Percentiles rank a stretch among this genome's conserved stretches.
Conservation (phyloP, 768 basidiomycete genomes). For the Tulasnella sp. region DNA sequence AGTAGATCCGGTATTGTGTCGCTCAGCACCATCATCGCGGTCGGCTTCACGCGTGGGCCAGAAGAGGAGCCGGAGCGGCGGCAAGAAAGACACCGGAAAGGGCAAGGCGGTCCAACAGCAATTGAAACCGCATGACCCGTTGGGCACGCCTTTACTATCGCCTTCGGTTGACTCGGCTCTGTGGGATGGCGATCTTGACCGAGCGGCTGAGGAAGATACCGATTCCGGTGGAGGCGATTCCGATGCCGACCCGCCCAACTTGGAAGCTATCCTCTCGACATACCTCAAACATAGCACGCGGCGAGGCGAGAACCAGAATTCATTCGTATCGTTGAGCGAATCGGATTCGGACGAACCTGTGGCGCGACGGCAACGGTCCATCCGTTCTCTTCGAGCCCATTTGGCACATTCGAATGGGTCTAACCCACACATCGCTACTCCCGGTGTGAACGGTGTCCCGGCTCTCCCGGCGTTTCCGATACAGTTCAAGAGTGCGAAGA, state of each 20-base stretch:
- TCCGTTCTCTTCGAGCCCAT: slow-evolving; percentile 5
- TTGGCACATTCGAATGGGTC: too few relatives aligned
- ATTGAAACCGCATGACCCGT: neutral
- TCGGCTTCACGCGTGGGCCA: neutral
- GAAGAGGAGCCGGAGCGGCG: neutral
- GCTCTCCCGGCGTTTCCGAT: neutral
- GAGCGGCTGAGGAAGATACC: neutral
- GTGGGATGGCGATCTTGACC: neutral
- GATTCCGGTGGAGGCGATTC: neutral
- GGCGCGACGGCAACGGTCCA: slow-evolving; percentile 4
- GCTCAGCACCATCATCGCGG: slow-evolving; percentile 1
- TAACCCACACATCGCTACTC: neutral
- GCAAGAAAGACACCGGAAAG: neutral
- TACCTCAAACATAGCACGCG: neutral
- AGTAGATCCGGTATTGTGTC: slow-evolving; percentile 1
- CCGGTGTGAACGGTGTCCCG: slow-evolving; percentile 6
- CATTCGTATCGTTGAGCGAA: neutral
- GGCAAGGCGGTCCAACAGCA: neutral
- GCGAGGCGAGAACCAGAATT: neutral
- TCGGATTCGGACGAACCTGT: neutral
- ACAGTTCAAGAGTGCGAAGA: neutral
- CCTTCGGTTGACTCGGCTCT: neutral
- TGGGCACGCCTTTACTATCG: slow-evolving; percentile 3
- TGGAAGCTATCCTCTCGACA: slow-evolving; percentile 9
- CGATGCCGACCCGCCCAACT: slow-evolving; percentile 10